These are phyloP conservation scores for Sporothrix brunneoviolacea DNA, from an alignment of 2,329 filamentous ascomycete genomes.

Conservation along the genomic window DNA sequence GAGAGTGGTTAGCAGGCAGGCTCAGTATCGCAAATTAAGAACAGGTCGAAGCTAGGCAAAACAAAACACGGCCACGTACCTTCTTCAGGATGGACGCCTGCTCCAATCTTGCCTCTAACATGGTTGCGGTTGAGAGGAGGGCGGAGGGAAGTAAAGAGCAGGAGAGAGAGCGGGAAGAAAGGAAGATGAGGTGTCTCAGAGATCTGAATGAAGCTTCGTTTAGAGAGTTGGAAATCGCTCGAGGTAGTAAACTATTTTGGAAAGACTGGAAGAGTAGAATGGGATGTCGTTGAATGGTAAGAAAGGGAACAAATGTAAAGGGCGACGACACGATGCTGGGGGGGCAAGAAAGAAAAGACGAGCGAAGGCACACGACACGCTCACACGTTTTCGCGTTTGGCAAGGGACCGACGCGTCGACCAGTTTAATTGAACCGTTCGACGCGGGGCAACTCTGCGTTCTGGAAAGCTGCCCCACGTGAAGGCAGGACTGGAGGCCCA, in stretches of 20 bases:
- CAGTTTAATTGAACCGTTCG: constrained; percentile 18
- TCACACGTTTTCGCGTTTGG: constrained; percentile 17
- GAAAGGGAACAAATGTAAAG: background rate
- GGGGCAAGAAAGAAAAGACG: background rate
- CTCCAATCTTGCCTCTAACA: constrained; percentile 97
- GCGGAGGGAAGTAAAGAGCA: background rate
- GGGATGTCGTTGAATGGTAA: background rate
- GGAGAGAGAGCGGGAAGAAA: background rate
- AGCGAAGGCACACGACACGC: constrained; percentile 15
- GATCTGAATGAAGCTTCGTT: no score
- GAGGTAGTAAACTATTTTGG: background rate
- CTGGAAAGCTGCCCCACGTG: constrained; percentile 5
- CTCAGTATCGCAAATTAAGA: no score
- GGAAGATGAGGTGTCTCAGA: background rate
- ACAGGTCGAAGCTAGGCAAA: background rate
- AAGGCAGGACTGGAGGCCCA: no score
- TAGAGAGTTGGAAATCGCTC: no score
- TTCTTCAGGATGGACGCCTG: constrained; percentile 94
- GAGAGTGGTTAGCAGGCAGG: background rate
- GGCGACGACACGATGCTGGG: background rate
- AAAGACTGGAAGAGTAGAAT: background rate
- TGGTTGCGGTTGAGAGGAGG: constrained; percentile 32
- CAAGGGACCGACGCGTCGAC: constrained; percentile 17
- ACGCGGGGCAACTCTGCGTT: constrained; percentile 15
- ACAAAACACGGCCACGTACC: constrained; percentile 44